Conservation (phyloP, 1,284 basidiomycete genomes). For the Tilletia setariae region DNA sequence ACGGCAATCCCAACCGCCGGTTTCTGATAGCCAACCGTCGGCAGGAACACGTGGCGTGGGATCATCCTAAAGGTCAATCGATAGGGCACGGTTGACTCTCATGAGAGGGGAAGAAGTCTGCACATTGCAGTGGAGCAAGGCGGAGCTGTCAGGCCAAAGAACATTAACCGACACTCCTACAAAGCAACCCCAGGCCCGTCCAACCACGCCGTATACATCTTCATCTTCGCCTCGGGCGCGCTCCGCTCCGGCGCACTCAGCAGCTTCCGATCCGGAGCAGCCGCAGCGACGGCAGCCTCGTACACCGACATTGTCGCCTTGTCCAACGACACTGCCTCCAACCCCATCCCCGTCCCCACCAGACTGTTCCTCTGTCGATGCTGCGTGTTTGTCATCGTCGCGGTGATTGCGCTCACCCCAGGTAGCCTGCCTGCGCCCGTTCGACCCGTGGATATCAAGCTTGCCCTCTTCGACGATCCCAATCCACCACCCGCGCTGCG, state of each 20-base stretch:
- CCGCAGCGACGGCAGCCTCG: background rate
- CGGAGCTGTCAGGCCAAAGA: too few relatives aligned
- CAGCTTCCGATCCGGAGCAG: slow-evolving; percentile 2
- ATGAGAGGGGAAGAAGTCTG: too few relatives aligned
- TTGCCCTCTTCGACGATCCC: background rate
- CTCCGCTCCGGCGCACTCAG: background rate
- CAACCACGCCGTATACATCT: slow-evolving; percentile 13
- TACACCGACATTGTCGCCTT: slow-evolving; percentile 7
- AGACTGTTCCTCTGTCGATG: background rate
- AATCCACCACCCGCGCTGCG: background rate
- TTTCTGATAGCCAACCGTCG: too few relatives aligned
- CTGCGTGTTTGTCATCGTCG: background rate
- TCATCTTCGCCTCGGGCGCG: slow-evolving; percentile 12
- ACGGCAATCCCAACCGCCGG: too few relatives aligned
- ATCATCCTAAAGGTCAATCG: too few relatives aligned
- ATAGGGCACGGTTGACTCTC: too few relatives aligned
- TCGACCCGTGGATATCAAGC: background rate
- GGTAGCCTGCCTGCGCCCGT: background rate
- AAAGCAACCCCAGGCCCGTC: background rate
- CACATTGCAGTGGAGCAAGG: too few relatives aligned
- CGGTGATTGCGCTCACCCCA: background rate
- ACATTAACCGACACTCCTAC: too few relatives aligned
- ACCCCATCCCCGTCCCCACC: background rate
- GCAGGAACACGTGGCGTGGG: too few relatives aligned
- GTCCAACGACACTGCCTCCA: background rate